Base-by-base conservation (phyloP, 192 early-diverging fungal genomes). In the Coemansia sp. region DNA sequence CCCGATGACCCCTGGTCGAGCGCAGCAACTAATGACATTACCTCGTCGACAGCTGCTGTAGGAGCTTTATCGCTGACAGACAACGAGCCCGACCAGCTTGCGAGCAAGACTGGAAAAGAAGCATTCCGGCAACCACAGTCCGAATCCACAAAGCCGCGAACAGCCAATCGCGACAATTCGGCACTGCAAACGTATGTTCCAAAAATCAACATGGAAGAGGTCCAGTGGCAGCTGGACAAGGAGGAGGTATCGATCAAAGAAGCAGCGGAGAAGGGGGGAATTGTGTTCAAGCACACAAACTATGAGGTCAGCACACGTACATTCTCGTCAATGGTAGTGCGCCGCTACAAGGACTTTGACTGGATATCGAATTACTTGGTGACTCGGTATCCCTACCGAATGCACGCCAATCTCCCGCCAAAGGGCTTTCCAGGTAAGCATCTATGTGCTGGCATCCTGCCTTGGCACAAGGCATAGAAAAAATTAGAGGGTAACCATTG, bases 301-400 rank as follows among this genome's bases (percentile, higher is more conserved):
- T 96, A 96, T 63, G 82, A 89, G 53, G 75, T 96, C 21, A 72
- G 39, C 41, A 80, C 88, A 33, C 87, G 84, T 18, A 83, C 81
- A 68, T 86, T 87, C 60, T 55, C 62, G 18, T 62, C 63, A 14
- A 54, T 72, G 41, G 93, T 93, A 1, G 63, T 85, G 26, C 84
- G 94, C 12, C 82, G 94, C 61, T 97, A 92, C 69, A 93, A 87
- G 50, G 94, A 97, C 65, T 94, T 97, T 68, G 83, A 85, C 68
- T 94, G 91, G 91, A 72, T 97, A 26, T 81, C 84, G 47, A 91
- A 93, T 50, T 80, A 86, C 14, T 64, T 97, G 6, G 57, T 83
- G 39, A 88, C 84, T 50, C 67, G 84, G 46, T 97, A 94, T 60
- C 92, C 92, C 7, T 90, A 82, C 45, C 76, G 94, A 23, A 84